phyloP scores from a whole-genome alignment of 2,329 filamentous ascomycete genomes.

The Chalaropsis ovoidea region DNA sequence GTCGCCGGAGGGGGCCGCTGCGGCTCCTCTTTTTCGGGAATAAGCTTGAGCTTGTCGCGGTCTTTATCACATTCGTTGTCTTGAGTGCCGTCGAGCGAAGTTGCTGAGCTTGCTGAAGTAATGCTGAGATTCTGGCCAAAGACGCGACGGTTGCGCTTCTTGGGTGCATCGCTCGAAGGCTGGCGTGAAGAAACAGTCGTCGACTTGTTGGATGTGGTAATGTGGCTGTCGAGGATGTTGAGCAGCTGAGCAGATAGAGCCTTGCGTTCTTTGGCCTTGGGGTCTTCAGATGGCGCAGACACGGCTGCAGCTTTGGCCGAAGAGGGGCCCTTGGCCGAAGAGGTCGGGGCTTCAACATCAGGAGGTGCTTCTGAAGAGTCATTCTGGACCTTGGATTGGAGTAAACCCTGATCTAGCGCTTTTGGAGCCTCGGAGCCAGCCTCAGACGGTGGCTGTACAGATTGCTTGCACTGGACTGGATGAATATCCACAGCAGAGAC shows the following conservation, averaged over 20 bases:
- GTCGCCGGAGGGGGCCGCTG: conserved; percentile 36
- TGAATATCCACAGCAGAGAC: neutral
- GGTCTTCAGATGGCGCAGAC: neutral
- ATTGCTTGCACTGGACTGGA: neutral
- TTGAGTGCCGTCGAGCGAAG: conserved; percentile 23
- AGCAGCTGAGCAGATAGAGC: conserved; percentile 23
- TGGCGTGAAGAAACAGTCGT: conserved; percentile 25
- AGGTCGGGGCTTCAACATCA: neutral
- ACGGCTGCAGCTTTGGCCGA: neutral
- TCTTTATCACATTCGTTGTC: conserved; percentile 24
- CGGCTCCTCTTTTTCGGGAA: neutral
- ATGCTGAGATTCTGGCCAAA: conserved; percentile 51
- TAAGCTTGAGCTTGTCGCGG: conserved; percentile 26
- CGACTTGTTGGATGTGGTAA: conserved; percentile 13
- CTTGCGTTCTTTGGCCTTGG: conserved; percentile 20
- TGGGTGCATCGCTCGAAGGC: conserved; percentile 27
- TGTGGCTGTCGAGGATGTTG: conserved; percentile 25
- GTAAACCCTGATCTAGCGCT: neutral
- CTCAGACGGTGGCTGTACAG: neutral
- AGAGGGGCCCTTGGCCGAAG: neutral
- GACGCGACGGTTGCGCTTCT: conserved; percentile 40
- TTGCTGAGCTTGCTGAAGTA: conserved; percentile 32
- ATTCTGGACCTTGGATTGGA: neutral
- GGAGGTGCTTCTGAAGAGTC: neutral
- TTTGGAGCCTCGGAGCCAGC: neutral